These are phyloP conservation scores for Picocystis sp. DNA, from an alignment of 163 green algal species.

Conservation along the genomic window DNA sequence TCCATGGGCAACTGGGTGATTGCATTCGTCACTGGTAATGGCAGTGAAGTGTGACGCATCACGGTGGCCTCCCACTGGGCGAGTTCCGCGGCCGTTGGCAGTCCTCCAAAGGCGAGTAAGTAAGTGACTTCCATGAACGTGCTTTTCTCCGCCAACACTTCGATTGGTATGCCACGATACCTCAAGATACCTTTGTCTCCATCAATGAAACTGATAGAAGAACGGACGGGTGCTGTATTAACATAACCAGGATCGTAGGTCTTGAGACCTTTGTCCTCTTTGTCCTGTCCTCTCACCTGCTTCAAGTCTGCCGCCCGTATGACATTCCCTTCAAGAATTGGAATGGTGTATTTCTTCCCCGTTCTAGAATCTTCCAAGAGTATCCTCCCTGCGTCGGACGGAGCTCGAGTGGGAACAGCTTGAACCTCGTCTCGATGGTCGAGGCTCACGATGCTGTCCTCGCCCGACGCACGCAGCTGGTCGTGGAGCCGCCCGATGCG, in stretches of 20 bases:
- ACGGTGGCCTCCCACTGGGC: conserved; percentile 55
- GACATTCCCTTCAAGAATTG: too few relatives aligned
- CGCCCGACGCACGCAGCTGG: too few relatives aligned
- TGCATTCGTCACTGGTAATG: conserved; percentile 38
- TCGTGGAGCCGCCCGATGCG: too few relatives aligned
- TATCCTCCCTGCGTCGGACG: too few relatives aligned
- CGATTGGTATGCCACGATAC: conserved; percentile 93
- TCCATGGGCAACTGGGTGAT: conserved; percentile 75
- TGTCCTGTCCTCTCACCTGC: conserved; percentile 1
- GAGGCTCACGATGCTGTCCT: too few relatives aligned
- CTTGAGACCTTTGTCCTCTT: neutral
- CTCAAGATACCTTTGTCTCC: conserved; percentile 53
- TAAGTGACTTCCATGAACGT: conserved; percentile 74
- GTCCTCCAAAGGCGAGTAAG: conserved; percentile 74
- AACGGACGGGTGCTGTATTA: conserved; percentile 2
- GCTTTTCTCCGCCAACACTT: conserved; percentile 72
- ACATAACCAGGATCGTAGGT: conserved; percentile 6
- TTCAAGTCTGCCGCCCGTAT: neutral
- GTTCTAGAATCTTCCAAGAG: conserved; percentile 55
- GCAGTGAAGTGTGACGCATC: conserved; percentile 63
- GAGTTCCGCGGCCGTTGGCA: conserved; percentile 53
- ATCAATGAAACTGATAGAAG: conserved; percentile 4
- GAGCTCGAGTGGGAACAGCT: too few relatives aligned
- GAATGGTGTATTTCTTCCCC: conserved; percentile 60
- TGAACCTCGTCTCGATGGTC: too few relatives aligned